phyloP scores from a whole-genome alignment of 2,329 filamentous ascomycete species.

The Akanthomyces lecanii region DNA sequence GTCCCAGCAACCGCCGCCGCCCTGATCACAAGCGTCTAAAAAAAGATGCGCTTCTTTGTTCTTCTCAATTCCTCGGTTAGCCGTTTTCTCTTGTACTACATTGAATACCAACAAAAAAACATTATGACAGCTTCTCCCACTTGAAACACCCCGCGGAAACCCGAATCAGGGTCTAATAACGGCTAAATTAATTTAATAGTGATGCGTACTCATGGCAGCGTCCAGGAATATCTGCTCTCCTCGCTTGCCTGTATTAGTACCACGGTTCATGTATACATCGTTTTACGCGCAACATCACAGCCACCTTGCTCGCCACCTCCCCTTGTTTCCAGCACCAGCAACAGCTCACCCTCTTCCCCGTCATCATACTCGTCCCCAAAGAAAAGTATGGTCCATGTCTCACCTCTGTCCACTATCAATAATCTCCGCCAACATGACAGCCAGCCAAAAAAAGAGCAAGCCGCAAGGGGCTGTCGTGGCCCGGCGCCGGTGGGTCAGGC shows the following conservation, averaged over 20 bases:
- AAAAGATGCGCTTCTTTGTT: too few relatives aligned
- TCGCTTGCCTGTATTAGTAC: not conserved
- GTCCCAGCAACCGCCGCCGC: too few relatives aligned
- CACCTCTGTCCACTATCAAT: not conserved
- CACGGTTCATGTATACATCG: not conserved
- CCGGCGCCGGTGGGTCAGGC: not conserved
- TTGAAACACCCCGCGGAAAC: slow-evolving; percentile 2
- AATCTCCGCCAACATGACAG: not conserved
- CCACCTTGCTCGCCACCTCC: not conserved
- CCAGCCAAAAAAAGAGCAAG: not conserved
- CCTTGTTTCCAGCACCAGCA: not conserved
- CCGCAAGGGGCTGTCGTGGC: not conserved
- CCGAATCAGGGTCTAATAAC: slow-evolving; percentile 9
- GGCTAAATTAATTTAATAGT: not conserved
- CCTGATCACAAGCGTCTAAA: too few relatives aligned
- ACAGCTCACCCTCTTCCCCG: not conserved
- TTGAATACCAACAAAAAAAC: too few relatives aligned
- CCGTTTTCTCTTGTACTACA: too few relatives aligned
- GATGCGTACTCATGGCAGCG: not conserved
- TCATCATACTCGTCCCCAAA: not conserved
- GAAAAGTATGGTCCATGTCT: not conserved
- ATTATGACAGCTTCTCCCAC: too few relatives aligned
- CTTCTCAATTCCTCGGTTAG: too few relatives aligned
- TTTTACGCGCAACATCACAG: not conserved
- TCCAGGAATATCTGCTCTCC: not conserved